Evolutionary conservation across 352 stramenopile species (phyloP), one percentile per base, ranked within the genome.

Genomic region (Globisporangium irregulare): DNA sequence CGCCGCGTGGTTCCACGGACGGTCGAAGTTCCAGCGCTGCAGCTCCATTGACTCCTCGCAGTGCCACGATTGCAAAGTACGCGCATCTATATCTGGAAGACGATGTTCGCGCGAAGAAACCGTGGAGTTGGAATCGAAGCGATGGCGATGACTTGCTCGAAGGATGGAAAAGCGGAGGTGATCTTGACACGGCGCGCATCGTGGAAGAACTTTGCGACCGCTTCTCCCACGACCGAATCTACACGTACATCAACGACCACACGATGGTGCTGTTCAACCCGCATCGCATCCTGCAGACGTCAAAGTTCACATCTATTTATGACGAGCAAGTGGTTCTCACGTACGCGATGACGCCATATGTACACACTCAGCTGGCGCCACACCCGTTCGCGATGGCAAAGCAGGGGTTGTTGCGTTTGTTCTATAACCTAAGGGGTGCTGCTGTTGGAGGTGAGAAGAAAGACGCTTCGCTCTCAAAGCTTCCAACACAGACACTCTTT

Each of bases 221-320:
- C n/a, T 94, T 86, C 59, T 69, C 73, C 3, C 63, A 62, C 14
- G 80, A 88, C 32, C 74, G 73, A 9, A 79, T 92, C 43, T 92
- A 94, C 73, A 79, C 82, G 54, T 85, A 84, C 48, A 63, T 91
- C 25, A 79, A 75, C 32, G 71, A 91, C 60, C 80, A 86, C 60
- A 84, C 80, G 32, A 81, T 92, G 74, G 54, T 91, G 29, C 77
- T 87, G 12, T 68, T 92, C 38, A 94, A 94, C 55, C 86, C 86
- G n/a, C 77, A 86, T 51, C 86, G 86, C 15, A 71, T 94, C 63
- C 67, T 94, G 12, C 87, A 94, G 63, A 92, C 85, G 34, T 69
- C 76, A 34, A 79, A 84, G 51, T 91, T 88, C 68, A 92, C 81
- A n/a, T 92, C 84, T 36, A 94, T 94, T 67, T 94, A 92, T 61